Percentiles rank a stretch among this genome's conserved stretches.
Evolutionary conservation across 2,329 filamentous ascomycete genomes (phyloP).

Genomic region (Claviceps monticola): DNA sequence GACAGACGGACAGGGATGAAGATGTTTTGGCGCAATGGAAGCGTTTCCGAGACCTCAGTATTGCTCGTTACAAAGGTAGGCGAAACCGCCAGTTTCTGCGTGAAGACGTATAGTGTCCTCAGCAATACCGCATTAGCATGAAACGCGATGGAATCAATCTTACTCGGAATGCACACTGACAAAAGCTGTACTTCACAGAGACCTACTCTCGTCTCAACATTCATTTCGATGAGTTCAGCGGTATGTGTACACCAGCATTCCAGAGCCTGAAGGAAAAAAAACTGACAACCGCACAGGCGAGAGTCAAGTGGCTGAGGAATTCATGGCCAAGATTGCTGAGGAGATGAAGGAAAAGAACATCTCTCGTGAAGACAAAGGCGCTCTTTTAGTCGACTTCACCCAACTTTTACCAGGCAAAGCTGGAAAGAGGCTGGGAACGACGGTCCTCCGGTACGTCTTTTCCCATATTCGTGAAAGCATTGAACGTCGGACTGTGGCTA

Average conservation of each 20-base stretch:
- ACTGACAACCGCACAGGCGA: slow-evolving; percentile 40
- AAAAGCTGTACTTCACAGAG: slow-evolving; percentile 14
- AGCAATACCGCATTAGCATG: neutral
- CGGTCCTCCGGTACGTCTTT: slow-evolving; percentile 42
- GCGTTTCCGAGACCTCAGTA: slow-evolving; percentile 52
- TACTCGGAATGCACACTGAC: neutral
- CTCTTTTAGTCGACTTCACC: slow-evolving; percentile 57
- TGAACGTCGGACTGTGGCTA: neutral
- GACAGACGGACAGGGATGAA: slow-evolving; percentile 46
- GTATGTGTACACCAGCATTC: slow-evolving; percentile 5
- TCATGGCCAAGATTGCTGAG: slow-evolving; percentile 50
- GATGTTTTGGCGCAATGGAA: slow-evolving; percentile 48
- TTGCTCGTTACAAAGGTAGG: slow-evolving; percentile 43
- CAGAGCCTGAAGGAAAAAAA: neutral
- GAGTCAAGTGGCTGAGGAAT: slow-evolving; percentile 53
- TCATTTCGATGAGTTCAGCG: slow-evolving; percentile 50
- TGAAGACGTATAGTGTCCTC: neutral
- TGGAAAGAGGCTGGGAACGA: slow-evolving; percentile 55
- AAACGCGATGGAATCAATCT: neutral
- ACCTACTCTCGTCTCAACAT: slow-evolving; percentile 61
- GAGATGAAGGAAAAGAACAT: slow-evolving; percentile 50
- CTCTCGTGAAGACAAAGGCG: slow-evolving; percentile 56
- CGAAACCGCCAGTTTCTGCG: neutral
- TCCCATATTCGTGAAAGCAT: neutral
- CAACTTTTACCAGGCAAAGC: slow-evolving; percentile 52